Evolutionary conservation across 257 asterid genomes (phyloP).

Genomic region (Echites panduratus): DNA sequence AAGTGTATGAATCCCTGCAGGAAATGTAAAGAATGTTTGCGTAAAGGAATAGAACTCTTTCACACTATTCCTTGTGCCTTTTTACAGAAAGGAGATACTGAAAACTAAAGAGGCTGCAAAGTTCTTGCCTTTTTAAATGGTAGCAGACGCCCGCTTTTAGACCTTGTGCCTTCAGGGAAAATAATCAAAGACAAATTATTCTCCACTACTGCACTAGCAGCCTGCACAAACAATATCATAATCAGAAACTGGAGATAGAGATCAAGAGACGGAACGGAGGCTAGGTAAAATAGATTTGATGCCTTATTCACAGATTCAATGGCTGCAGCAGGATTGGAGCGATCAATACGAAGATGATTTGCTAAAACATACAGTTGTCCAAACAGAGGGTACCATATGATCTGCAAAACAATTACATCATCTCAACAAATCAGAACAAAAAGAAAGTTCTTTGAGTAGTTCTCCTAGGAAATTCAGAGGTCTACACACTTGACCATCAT

Average conservation of each 20-base stretch:
- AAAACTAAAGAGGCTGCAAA: not conserved
- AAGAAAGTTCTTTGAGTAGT: not conserved
- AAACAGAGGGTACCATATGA: constrained; percentile 34
- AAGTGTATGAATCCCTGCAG: constrained; percentile 47
- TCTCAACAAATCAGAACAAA: not conserved
- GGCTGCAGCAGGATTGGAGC: constrained; percentile 34
- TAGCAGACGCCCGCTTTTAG: constrained; percentile 37
- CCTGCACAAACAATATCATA: constrained; percentile 17
- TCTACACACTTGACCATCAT: not conserved
- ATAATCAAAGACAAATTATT: constrained; percentile 37
- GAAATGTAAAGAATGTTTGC: not conserved
- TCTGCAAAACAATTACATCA: constrained; percentile 16
- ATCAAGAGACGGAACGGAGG: not conserved
- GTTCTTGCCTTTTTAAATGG: constrained; percentile 42
- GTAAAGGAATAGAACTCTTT: no score
- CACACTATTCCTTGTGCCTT: no score
- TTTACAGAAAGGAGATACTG: not conserved
- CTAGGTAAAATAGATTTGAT: not conserved
- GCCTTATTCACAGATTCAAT: constrained; percentile 38
- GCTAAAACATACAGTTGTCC: constrained; percentile 44
- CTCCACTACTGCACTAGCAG: constrained; percentile 27
- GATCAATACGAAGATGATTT: constrained; percentile 38
- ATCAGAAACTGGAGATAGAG: not conserved
- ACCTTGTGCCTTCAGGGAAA: constrained; percentile 51
- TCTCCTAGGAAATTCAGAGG: not conserved